Conservation (phyloP, 352 stramenopile species). For the Halophytophthora polymorphica region DNA sequence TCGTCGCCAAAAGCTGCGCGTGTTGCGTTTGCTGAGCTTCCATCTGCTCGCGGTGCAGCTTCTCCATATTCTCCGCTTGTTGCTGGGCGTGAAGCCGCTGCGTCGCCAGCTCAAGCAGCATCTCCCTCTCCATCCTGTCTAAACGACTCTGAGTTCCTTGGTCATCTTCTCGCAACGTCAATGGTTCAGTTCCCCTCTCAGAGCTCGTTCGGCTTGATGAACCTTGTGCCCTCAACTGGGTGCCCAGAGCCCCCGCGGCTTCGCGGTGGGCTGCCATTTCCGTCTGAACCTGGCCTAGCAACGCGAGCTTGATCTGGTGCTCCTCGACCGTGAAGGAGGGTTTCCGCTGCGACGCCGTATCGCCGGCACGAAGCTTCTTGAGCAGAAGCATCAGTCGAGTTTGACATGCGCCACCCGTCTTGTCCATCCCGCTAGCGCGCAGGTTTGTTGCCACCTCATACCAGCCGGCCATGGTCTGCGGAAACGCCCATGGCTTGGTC, state of each 20-base stretch:
- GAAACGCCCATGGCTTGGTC: slow-evolving; percentile 2
- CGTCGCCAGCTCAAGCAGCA: too few species aligned
- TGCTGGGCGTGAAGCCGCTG: too few species aligned
- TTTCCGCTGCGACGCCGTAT: slow-evolving; percentile 2
- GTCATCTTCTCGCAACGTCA: too few species aligned
- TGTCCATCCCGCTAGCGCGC: neutral
- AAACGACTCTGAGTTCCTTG: too few species aligned
- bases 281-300: slow-evolving; percentile 3
- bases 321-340: neutral
- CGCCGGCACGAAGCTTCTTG: neutral
- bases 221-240: neutral
- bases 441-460: neutral
- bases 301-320: neutral
- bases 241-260: too few species aligned
- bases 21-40: too few species aligned
- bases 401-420: slow-evolving; percentile 5
- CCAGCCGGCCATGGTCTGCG: slow-evolving; percentile 2
- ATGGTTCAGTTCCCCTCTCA: slow-evolving; percentile 6
- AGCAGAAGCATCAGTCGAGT: neutral
- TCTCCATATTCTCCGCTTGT: too few species aligned
- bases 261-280: neutral
- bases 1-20: too few species aligned
- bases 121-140: too few species aligned
- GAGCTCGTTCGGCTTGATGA: neutral
- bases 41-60: too few species aligned